Base-by-base conservation (phyloP, 805 yeast species). In the Kurtzmaniella fragi region DNA sequence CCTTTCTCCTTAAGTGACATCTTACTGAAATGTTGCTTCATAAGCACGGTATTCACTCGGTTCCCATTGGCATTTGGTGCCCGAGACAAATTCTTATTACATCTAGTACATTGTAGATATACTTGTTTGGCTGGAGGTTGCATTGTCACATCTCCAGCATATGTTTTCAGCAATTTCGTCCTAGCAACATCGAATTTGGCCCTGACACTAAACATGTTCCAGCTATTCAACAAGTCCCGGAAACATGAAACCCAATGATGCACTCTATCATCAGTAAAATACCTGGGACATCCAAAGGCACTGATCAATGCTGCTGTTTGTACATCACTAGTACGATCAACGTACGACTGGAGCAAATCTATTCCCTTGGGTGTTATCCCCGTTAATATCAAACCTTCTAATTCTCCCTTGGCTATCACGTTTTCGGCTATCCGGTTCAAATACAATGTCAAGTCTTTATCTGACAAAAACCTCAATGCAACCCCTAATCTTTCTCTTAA, bases 341-440 rank as follows among this genome's bases (percentile, higher is more conserved):
- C 93, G 59, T 84, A 91, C 0, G 87, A 77, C 61, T 90, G 96
- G 31, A 91, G 59, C 34, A 91, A 67, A 53, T 85, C 85, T 26
- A 87, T 77, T 0, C 95, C 95, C 38, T 77, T 67, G 1, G 91
- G 89, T 0, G 97, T 89, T 20, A 91, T 75, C n/a, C 99, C 99
- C 0, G 97, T 89, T 34, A 91, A 63, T 13, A 90, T 79, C 31
- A 91, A 67, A 1, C 98, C 98, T 59, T 91, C 98, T 26, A 91
- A 67, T 47, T 91, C 96, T 5, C 99, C 99, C 39, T 76, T 70
- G 2, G 64, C 59, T 10, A 86, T 81, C 2, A 86, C 95, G 2
- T 78, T 71, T 8, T 81, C 80, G 0, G 91, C 80, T 0, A 90
- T 70, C 31, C 84, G 62, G 39, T 78, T 77, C 48, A 91, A 66